Evolutionary conservation across 108 stramenopile species (phyloP).

Genomic region (Cylindrotheca closterium): DNA sequence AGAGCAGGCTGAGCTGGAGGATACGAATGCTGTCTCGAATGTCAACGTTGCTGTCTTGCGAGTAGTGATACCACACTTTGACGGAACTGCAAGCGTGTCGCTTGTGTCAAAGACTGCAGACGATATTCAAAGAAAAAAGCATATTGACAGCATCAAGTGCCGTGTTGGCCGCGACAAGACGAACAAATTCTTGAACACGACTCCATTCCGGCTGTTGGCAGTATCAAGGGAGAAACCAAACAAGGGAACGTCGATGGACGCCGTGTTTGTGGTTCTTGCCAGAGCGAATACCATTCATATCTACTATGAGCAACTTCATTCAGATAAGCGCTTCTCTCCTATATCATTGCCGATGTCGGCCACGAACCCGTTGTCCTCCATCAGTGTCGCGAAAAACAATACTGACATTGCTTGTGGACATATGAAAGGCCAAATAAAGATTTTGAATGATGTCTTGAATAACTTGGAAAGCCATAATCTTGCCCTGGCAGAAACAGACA

Average conservation of each 20-base stretch:
- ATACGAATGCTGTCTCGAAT: neutral
- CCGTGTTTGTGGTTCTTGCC: constrained; percentile 30
- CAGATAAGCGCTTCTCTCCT: constrained; percentile 5
- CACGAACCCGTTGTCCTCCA: constrained; percentile 26
- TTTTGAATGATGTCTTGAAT: constrained; percentile 50
- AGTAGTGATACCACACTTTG: constrained; percentile 29
- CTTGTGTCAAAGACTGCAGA: neutral
- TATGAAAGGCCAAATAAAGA: constrained; percentile 49
- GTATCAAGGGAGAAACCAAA: neutral
- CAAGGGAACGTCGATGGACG: neutral
- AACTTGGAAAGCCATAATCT: constrained; percentile 40
- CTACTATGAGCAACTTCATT: constrained; percentile 22
- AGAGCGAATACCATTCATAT: constrained; percentile 16
- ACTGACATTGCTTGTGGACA: constrained; percentile 51
- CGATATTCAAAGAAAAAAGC: constrained; percentile 12
- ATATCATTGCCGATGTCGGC: constrained; percentile 19
- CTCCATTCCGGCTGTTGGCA: constrained; percentile 31
- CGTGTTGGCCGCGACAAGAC: constrained; percentile 17
- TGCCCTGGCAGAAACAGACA: constrained; percentile 2
- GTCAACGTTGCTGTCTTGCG: constrained; percentile 17
- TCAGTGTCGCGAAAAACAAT: constrained; percentile 26
- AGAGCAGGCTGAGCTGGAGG: neutral
- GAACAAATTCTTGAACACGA: constrained; percentile 7
- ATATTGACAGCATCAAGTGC: constrained; percentile 29
- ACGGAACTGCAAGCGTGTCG: constrained; percentile 3